A percentile compares a stretch with the other conserved stretches of the same genome.
Evolutionary conservation across 1,284 basidiomycete species (phyloP).

Genomic region (Inonotus obliquus): DNA sequence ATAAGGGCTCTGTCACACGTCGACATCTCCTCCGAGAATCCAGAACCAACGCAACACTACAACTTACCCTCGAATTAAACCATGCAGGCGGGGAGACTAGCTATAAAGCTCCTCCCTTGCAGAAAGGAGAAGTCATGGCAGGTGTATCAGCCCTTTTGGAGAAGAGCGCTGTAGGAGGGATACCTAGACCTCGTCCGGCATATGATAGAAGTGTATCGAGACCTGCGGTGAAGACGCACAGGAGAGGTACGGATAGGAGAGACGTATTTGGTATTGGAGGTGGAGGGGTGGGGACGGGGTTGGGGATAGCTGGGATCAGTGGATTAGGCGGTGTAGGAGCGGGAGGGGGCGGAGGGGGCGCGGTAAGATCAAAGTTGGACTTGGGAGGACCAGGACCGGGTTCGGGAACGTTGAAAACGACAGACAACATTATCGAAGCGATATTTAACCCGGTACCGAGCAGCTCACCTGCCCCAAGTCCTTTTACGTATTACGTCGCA

Average conservation of each 20-base stretch:
- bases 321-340: neutral
- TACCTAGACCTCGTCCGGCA: conserved; percentile 38
- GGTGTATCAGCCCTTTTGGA: conserved; percentile 59
- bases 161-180: conserved; percentile 45
- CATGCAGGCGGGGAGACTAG: conserved; percentile 52
- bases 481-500: conserved; percentile 52
- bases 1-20: conserved; percentile 56
- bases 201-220: neutral
- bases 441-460: conserved; percentile 65
- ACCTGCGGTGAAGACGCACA: neutral
- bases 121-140: conserved; percentile 65
- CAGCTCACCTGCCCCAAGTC: conserved; percentile 41
- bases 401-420: conserved; percentile 36
- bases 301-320: too few relatives aligned
- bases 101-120: conserved; percentile 63
- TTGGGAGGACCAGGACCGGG: neutral
- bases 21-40: conserved; percentile 70
- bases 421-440: conserved; percentile 69
- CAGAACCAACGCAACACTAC: conserved; percentile 76
- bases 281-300: too few relatives aligned
- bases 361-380: conserved; percentile 3
- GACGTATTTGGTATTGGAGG: neutral
- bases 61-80: conserved; percentile 60
- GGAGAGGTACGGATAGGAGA: conserved; percentile 2
- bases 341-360: too few relatives aligned